Evolutionary conservation across 495 filamentous ascomycete genomes (phyloP).

Genomic region (Daldinia loculata): DNA sequence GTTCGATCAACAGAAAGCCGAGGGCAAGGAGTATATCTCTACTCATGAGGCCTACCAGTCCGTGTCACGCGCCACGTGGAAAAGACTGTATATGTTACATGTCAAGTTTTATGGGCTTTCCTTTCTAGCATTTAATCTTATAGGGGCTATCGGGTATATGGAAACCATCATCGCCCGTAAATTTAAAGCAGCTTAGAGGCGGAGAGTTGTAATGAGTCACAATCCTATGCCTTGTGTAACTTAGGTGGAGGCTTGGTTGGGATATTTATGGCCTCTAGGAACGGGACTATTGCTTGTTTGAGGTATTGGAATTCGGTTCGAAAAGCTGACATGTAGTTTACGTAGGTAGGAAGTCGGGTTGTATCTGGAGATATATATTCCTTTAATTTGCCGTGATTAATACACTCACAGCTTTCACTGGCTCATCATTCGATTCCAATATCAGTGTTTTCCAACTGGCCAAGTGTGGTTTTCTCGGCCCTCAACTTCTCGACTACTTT

Average conservation of each 20-base stretch:
- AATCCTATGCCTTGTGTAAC: not conserved
- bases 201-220: not conserved
- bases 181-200: not conserved
- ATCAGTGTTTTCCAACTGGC: not conserved
- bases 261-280: not conserved
- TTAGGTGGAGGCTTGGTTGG: not conserved
- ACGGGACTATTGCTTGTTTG: not conserved
- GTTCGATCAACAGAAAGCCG: slow-evolving; percentile 18
- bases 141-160: not conserved
- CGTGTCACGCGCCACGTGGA: slow-evolving; percentile 65
- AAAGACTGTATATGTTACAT: slow-evolving; percentile 66
- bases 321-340: not conserved
- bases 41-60: slow-evolving; percentile 71
- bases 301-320: not conserved
- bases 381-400: not conserved
- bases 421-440: not conserved
- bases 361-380: not conserved
- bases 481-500: not conserved
- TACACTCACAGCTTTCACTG: not conserved
- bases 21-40: slow-evolving; percentile 63
- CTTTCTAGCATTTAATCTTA: not conserved
- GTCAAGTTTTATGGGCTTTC: slow-evolving; percentile 51
- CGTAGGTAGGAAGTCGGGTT: not conserved
- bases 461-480: not conserved
- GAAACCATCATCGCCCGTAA: not conserved